A percentile compares a stretch with the other conserved stretches of the same genome.
These are phyloP conservation scores for Strigomonas culicis DNA, from an alignment of 208 protist genomes.

Conservation along the genomic window DNA sequence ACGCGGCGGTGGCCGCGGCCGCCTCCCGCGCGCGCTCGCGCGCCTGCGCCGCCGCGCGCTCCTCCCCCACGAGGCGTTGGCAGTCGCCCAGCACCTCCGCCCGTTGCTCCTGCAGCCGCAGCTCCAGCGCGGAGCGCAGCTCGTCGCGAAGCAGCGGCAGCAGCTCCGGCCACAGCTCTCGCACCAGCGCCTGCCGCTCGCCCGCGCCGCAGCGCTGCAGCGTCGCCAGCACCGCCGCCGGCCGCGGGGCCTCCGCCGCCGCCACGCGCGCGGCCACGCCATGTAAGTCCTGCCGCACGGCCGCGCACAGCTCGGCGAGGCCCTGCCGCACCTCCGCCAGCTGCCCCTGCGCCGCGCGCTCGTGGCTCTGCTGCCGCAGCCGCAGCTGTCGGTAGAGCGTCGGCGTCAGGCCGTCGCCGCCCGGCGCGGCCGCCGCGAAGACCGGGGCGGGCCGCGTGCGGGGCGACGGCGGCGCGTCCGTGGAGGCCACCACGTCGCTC, in stretches of 20 bases:
- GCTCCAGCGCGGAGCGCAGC: constrained; percentile 1
- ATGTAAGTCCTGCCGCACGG: constrained; percentile 62
- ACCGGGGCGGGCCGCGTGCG: no score
- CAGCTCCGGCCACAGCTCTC: constrained; percentile 3
- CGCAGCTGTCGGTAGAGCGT: constrained; percentile 12
- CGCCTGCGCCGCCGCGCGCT: neutral
- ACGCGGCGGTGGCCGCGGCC: neutral
- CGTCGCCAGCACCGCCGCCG: neutral
- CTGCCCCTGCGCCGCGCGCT: constrained; percentile 7
- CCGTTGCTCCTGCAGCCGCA: no score
- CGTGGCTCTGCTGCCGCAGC: constrained; percentile 9
- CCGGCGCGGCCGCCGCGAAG: neutral
- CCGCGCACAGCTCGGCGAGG: constrained; percentile 59
- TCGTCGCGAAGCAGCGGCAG: constrained; percentile 19
- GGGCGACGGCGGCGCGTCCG: no score
- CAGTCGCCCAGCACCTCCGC: no score
- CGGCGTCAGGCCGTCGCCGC: neutral
- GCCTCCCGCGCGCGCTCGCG: no score
- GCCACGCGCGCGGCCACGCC: constrained; percentile 27
- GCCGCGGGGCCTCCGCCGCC: constrained; percentile 5
- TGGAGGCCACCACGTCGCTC: no score
- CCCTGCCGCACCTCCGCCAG: constrained; percentile 42
- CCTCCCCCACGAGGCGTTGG: neutral
- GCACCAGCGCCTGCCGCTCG: neutral
- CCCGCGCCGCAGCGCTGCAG: neutral